Evolutionary conservation across 2,329 filamentous ascomycete genomes (phyloP).

Genomic region (Rhinocladiella mackenziei): DNA sequence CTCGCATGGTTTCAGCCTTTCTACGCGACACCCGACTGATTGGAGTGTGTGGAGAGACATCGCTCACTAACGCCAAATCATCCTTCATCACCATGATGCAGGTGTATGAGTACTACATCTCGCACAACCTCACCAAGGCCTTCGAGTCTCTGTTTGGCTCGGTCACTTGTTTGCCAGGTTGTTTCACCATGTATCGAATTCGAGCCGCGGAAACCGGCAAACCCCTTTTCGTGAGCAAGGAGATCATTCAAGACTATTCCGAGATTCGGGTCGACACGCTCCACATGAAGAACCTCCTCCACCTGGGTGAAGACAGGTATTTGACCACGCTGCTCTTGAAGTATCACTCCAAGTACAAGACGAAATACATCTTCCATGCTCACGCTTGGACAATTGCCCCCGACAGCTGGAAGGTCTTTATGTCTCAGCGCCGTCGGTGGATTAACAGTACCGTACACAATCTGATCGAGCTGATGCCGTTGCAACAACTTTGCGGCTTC

Average conservation of each 20-base stretch:
- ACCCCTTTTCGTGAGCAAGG: constrained; percentile 90
- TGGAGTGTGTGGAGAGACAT: constrained; percentile 90
- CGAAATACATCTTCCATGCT: constrained; percentile 88
- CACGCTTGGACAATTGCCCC: constrained; percentile 97
- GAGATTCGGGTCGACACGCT: constrained; percentile 95
- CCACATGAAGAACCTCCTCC: constrained; percentile 97
- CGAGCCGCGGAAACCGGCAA: constrained; percentile 91
- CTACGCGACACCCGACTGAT: constrained; percentile 89
- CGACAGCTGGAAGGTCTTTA: constrained; percentile 88
- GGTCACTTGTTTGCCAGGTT: constrained; percentile 95
- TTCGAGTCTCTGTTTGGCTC: constrained; percentile 97
- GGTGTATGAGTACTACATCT: constrained; percentile 99
- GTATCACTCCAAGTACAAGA: constrained; percentile 91
- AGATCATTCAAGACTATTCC: constrained; percentile 81
- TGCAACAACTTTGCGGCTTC: constrained; percentile 95
- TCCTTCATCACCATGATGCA: constrained; percentile 99
- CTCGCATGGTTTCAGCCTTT: constrained; percentile 87
- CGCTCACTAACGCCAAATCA: constrained; percentile 83
- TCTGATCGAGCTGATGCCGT: constrained; percentile 86
- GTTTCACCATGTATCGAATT: constrained; percentile 98
- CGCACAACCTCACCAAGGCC: constrained; percentile 92
- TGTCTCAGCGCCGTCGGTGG: constrained; percentile 98
- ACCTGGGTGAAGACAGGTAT: constrained; percentile 96
- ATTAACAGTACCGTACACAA: constrained; percentile 99
- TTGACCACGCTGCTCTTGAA: constrained; percentile 92